Evolutionary conservation across 768 basidiomycete genomes (phyloP).

Genomic region (Favolaschia claudopus): DNA sequence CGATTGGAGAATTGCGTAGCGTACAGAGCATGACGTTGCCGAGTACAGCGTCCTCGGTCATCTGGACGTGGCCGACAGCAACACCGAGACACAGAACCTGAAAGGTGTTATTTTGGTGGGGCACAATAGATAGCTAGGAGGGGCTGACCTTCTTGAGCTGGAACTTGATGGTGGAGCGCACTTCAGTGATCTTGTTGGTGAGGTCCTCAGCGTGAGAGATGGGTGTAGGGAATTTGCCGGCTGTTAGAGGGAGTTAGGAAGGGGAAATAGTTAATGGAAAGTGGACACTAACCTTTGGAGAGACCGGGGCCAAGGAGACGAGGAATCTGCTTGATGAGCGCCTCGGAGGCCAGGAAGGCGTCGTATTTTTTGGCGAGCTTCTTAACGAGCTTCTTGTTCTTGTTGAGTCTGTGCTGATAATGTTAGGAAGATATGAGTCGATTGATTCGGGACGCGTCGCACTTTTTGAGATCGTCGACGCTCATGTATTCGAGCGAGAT

Average conservation of each 20-base stretch:
- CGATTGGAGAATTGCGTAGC: conserved; percentile 33
- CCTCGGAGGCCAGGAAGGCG: conserved; percentile 96
- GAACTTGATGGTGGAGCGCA: conserved; percentile 99
- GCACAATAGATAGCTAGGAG: neutral
- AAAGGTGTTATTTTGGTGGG: too few species aligned
- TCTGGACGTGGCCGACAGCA: conserved; percentile 96
- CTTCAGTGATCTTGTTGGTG: conserved; percentile 88
- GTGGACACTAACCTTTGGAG: conserved; percentile 83
- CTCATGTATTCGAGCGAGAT: conserved; percentile 99
- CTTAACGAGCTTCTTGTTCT: conserved; percentile 99
- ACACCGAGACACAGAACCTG: conserved; percentile 95
- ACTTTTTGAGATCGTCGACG: conserved; percentile 99
- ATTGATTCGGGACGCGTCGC: conserved; percentile 28
- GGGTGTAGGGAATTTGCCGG: conserved; percentile 99
- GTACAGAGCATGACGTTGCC: conserved; percentile 96
- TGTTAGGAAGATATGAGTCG: neutral
- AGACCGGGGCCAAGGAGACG: conserved; percentile 99
- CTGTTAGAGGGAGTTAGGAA: conserved; percentile 44
- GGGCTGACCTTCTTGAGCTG: conserved; percentile 84
- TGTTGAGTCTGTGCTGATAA: conserved; percentile 77
- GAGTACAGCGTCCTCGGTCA: conserved; percentile 97
- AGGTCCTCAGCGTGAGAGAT: conserved; percentile 93
- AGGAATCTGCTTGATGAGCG: conserved; percentile 99
- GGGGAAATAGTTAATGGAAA: neutral
- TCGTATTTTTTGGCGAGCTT: conserved; percentile 99